Conservation (phyloP, 1,284 basidiomycete species). For the Entoloma clypeatum region DNA sequence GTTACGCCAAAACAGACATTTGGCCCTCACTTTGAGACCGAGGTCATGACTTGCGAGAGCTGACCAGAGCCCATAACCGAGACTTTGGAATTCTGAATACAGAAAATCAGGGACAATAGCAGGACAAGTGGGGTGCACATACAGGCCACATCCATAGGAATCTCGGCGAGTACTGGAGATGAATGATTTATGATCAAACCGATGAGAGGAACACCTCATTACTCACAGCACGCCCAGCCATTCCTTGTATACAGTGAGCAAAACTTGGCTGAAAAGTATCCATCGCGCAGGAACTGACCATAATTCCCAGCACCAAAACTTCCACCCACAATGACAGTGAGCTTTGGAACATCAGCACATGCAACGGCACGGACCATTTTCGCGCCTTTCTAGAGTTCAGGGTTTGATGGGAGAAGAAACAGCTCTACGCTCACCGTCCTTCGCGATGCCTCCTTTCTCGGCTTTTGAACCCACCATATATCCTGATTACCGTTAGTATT, state of each 20-base stretch:
- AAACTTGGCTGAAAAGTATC: conserved; percentile 3
- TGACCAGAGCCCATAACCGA: conserved; percentile 97
- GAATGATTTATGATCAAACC: conserved; percentile 8
- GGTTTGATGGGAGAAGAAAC: neutral
- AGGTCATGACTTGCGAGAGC: conserved; percentile 88
- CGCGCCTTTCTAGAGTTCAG: conserved; percentile 42
- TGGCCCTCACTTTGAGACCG: conserved; percentile 70
- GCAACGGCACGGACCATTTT: conserved; percentile 98
- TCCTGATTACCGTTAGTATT: conserved; percentile 36
- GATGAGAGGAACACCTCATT: conserved; percentile 9
- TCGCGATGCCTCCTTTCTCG: conserved; percentile 92
- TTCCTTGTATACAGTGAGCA: conserved; percentile 44
- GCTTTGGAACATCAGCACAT: conserved; percentile 90
- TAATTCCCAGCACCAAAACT: conserved; percentile 96
- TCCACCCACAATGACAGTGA: conserved; percentile 93
- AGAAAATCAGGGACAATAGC: conserved; percentile 12
- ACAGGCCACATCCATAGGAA: conserved; percentile 99
- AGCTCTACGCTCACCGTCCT: conserved; percentile 65
- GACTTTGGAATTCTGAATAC: conserved; percentile 78
- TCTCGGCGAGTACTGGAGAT: conserved; percentile 76
- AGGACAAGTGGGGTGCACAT: conserved; percentile 28
- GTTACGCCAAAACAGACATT: neutral
- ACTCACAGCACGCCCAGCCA: conserved; percentile 83
- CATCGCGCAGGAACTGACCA: conserved; percentile 45
- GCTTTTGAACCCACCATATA: conserved; percentile 97